Base-by-base conservation (phyloP, 176 grass and related monocot species). In the Pontederia paniculata region DNA sequence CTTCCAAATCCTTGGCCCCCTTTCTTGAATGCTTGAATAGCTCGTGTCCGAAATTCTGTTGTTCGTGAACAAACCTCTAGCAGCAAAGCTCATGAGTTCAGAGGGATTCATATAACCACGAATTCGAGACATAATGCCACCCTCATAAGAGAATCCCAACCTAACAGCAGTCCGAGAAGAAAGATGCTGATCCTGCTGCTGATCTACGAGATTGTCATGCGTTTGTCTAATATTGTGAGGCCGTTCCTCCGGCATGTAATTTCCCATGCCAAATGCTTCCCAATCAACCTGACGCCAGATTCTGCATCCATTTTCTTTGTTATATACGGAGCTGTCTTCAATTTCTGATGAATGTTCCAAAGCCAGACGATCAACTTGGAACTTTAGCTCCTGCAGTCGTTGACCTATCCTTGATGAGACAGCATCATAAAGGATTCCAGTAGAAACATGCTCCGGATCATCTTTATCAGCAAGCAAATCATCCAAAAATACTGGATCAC, bases 201-300 rank as follows among this genome's bases (percentile, higher is more conserved):
- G 12, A 21, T 60, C 70, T 55, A 37, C 62, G 52, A 14, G 70
- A 44, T 74, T 68, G 58, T 68, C 14, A 41, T 17, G 19, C 43
- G n/a, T 20, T 23, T 67, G 51, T 10, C 71, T 51, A 5, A 62
- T 10, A 0, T 21, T 17, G 4, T 0, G 31, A 10, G 72, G 21
- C 37, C 72, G 52, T 25, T 88, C 86, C 50, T 83, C 71, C 42
- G 55, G 18, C 74, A 98, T 84, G 43, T 76, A 79, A 55, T 53
- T 76, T 12, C 73, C 85, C n/a, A 91, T 79, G 62, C 93, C 93
- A 73, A 98, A 88, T 46, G 75, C 76, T 62, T 91, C 93, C 86
- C 86, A 98, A 60, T 98, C 86, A 3, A 91, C 93, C 67, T 80
- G 83, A 60, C 88, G 80, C 83, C 83, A 91, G 31, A 98, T 44